Evolutionary conservation across 345 rosid genomes (phyloP), one percentile per base, ranked within the genome.

Genomic region (Excoecaria cochinchinensis): DNA sequence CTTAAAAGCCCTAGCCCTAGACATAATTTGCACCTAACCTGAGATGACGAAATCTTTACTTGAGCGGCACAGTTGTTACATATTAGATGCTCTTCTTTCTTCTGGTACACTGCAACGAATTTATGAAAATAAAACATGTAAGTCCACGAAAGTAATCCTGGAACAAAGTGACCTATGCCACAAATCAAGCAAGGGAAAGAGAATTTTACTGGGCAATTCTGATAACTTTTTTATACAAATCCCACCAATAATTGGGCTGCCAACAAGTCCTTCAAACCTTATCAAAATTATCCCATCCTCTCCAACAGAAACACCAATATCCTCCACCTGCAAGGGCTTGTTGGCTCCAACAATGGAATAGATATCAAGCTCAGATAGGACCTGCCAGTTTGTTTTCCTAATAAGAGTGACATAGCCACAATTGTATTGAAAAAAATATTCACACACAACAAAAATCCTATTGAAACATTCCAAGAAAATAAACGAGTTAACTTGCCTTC

Each of bases 231-330:
- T 77, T 61, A 70, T 53, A 53, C 63, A 70, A 70, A 77, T 71
- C 52, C 75, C 80, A 39, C 56, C 71, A 17, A 77, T 64, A n/a
- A 70, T 63, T n/a, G 80, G 75, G 52, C 64, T 70, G 19, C 80
- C 80, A 11, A 77, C 55, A 61, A 77, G 50, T n/a, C 80, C 80
- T 39, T 77, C 53, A 42, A 77, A 77, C 40, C 70, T 70, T n/a
- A 77, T 42, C 16, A 16, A 21, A 24, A 77, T 51, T 10, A 10
- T 24, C 64, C 74, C 63, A 61, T 77, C 80, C 9, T 77, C 53
- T 42, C 70, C 71, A 22, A 70, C 80, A 6, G 74, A 53, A 52
- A 63, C 75, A 6, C 44, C 16, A 24, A 70, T 47, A 62, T 63
- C 44, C 24, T 50, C 55, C 44, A 77, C 71, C 22, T 61, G 75